phyloP scores from a whole-genome alignment of 139 green algal genomes.

The Chlamydomonas sp. region DNA sequence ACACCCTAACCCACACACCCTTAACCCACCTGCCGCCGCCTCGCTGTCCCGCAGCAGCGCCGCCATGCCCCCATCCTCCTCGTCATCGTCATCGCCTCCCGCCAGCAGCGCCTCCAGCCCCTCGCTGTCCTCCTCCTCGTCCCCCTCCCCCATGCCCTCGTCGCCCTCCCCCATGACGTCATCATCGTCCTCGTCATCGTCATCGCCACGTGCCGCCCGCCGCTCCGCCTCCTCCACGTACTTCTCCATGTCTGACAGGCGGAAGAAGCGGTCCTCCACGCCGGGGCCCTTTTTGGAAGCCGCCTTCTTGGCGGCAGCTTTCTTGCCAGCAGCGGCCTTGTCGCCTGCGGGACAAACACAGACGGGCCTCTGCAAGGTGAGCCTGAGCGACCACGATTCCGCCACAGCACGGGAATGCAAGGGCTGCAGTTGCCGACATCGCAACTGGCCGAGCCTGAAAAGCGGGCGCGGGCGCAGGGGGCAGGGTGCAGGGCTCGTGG shows the following conservation, averaged over 20 bases:
- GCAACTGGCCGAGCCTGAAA: too few species aligned
- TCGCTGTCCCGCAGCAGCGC: slow-evolving; percentile 46
- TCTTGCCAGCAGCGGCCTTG: slow-evolving; percentile 11
- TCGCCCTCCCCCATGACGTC: slow-evolving; percentile 35
- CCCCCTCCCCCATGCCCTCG: neutral
- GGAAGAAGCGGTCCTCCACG: slow-evolving; percentile 82
- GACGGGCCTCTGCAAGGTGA: too few species aligned
- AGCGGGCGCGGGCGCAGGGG: too few species aligned
- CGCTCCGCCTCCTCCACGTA: slow-evolving; percentile 90
- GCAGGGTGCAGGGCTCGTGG: too few species aligned
- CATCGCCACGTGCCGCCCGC: slow-evolving; percentile 23
- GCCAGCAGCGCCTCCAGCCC: slow-evolving; percentile 12
- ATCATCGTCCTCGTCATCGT: neutral
- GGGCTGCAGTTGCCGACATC: too few species aligned
- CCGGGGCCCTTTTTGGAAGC: neutral
- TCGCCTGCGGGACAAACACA: neutral
- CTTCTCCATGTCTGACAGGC: slow-evolving; percentile 86
- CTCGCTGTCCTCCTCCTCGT: slow-evolving; percentile 37
- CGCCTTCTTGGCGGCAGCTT: slow-evolving; percentile 33
- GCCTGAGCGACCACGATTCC: too few species aligned
- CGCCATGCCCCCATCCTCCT: slow-evolving; percentile 59
- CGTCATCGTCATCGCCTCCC: slow-evolving; percentile 33
- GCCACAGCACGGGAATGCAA: too few species aligned
- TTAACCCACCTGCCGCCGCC: slow-evolving; percentile 1
- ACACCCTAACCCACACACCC: too few species aligned